Evolutionary conservation across 2,329 filamentous ascomycete genomes (phyloP), one percentile per base, ranked within the genome.

Genomic region (Conoideocrella luteorostrata): DNA sequence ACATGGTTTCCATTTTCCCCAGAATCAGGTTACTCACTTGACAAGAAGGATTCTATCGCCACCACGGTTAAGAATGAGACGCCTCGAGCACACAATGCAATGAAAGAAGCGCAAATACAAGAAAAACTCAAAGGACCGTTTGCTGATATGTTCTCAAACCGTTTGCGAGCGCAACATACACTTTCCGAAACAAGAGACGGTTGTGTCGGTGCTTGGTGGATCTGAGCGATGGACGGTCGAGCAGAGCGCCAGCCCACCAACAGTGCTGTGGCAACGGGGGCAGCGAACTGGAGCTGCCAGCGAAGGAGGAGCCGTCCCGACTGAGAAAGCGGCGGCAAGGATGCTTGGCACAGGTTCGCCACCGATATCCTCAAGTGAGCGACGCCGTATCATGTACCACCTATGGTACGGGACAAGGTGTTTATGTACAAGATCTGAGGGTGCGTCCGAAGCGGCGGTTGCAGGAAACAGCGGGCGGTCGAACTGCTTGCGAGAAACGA

Each of bases 181-280:
- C 21, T 28, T n/a, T n/a, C 21, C 30, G 12, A 42, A 32, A 21
- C 18, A 32, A 29, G 26, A 39, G 38, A 28, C 38, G 22, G 38
- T 13, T 39, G 21, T 9, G 29, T n/a, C n/a, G n/a, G n/a, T 23
- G 18, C n/a, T 36, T 29, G 32, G 9, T 35, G 29, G 39, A 42
- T 39, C 12, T n/a, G 34, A 37, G 36, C 23, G 36, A 39, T 28
- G 36, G 36, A n/a, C 36, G 36, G 40, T 23, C 32, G 17, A 29
- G 26, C 40, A 13, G 18, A 32, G 35, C 33, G 26, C 32, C 33
- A 28, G 22, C 9, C 32, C 20, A 5, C 18, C 15, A 13, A 21
- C 17, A 26, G 18, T 38, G 26, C 32, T 37, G 38, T 44, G 43
- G 43, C 43, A 36, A 41, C 41, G 33, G 39, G 39, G 28, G 13